Evolutionary conservation across 306 rosid species (phyloP), one percentile per base, ranked within the genome.

Genomic region (Calophaca sinica): DNA sequence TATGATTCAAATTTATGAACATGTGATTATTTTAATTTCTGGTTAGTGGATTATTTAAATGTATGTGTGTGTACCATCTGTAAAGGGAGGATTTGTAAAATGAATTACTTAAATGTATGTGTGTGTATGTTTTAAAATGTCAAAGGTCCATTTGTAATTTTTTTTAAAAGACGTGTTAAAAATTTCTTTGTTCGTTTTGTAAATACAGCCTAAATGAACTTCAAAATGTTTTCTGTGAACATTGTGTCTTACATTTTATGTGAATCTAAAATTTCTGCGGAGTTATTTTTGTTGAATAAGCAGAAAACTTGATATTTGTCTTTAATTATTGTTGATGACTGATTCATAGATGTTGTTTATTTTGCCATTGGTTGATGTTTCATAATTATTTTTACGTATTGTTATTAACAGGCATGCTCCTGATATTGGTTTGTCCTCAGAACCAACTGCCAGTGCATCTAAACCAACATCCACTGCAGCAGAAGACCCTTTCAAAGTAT

Each of bases 401-500:
- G 82, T 82, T 81, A 67, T 64, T 60, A 51, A 52, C 96, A 96
- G 99, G 87, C 83, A 90, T 55, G 72, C 83, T 61, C 77, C 96
- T 72, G 91, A 84, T 80, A 62, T 77, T 39, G 83, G 79, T 72
- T 84, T 89, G 89, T 82, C 90, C 79, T 72, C 93, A 60, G 92
- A 87, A 83, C 82, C 85, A 68, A 68, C 86, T 64, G 81, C 79
- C 72, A 76, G 64, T 59, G 60, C 70, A 39, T 68, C 88, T 72
- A 96, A 84, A 87, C 68, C 90, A 38, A 81, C 84, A 15, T 83
- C 98, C 83, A 80, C 76, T 60, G 65, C 62, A 14, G 55, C 78
- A 70, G 93, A 87, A 51, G 90, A 90, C 81, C 96, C 91, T 57
- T 96, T 92, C 80, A 87, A 80, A 68, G 86, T 82, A 53, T 62